Evolutionary conservation across 1,139 yeast genomes (phyloP), one percentile per base, ranked within the genome.

Genomic region (Pichiaceae sp.): DNA sequence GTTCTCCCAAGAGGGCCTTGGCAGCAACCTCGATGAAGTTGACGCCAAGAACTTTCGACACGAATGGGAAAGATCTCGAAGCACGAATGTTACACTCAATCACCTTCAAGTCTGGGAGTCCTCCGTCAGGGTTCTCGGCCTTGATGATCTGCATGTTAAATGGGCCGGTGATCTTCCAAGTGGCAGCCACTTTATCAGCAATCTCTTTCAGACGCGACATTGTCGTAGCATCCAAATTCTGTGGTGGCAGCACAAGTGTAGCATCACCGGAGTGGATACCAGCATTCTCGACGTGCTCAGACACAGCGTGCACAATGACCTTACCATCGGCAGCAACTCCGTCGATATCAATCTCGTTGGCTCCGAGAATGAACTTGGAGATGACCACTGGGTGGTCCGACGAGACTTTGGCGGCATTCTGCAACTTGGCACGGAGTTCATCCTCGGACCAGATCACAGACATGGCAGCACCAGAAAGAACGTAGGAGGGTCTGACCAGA

Each of bases 191-290:
- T 67, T 86, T 87, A 54, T 80, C 91, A 37, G 98, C 87, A 51
- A 89, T 83, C 32, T 67, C 81, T 59, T 80, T 81, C 47, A 85
- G 66, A 57, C 91, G 72, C 21, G 48, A 60, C 68, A 83, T 68
- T 36, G 78, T 66, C 8, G 62, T 66, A 32, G 75, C 77, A 23
- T 78, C 72, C 43, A 84, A 65, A 44, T 68, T 65, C 59, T 81
- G 94, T 34, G 98, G 97, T 42, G 98, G 98, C 43, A 91, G 70
- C 37, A 91, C 79, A 54, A 91, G 74, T 30, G 97, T 87, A 34
- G 98, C 98, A 63, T 91, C 98, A 62, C 98, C 98, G 33, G 97
- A 87, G 65, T 91, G 98, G 38, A 91, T 87, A 69, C 98, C 98
- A 17, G 98, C 98, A 56, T 91, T 87, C 68, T 91, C 98, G 52